Conservation (phyloP, 441 rosid genomes). For the Jatropha multifida region DNA sequence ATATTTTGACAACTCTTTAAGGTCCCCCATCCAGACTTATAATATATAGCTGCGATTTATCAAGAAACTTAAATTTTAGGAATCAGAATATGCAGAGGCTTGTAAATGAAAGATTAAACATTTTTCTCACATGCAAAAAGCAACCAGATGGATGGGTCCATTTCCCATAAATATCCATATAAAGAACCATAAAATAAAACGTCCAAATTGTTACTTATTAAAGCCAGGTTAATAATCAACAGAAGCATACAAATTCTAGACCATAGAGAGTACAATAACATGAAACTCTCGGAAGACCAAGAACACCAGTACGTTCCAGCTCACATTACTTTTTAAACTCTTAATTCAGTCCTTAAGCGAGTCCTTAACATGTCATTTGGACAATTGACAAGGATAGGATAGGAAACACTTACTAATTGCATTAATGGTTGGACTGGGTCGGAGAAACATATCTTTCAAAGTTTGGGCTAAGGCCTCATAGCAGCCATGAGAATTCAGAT, state of each 20-base stretch:
- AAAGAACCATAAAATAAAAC: not conserved
- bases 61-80: slow-evolving; percentile 3
- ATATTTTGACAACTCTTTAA: not conserved
- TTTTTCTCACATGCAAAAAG: not conserved
- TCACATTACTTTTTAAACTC: not conserved
- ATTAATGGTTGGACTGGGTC: slow-evolving; percentile 33
- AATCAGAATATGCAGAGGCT: not conserved
- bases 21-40: not conserved
- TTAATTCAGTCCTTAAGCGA: not conserved
- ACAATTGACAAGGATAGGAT: slow-evolving; percentile 10
- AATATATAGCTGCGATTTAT: slow-evolving; percentile 1
- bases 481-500: slow-evolving; percentile 66
- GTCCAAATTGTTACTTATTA: not conserved
- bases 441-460: slow-evolving; percentile 73
- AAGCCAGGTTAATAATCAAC: not conserved
- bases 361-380: not conserved
- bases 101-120: not conserved
- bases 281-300: slow-evolving; percentile 4
- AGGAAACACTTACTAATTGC: slow-evolving; percentile 34
- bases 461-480: slow-evolving; percentile 67
- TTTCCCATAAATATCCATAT: not conserved
- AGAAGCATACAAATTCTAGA: slow-evolving; percentile 3
- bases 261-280: not conserved
- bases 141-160: slow-evolving; percentile 1
- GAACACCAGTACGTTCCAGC: not conserved